Evolutionary conservation across 495 filamentous ascomycete species (phyloP).

Genomic region (Tuber borchii): DNA sequence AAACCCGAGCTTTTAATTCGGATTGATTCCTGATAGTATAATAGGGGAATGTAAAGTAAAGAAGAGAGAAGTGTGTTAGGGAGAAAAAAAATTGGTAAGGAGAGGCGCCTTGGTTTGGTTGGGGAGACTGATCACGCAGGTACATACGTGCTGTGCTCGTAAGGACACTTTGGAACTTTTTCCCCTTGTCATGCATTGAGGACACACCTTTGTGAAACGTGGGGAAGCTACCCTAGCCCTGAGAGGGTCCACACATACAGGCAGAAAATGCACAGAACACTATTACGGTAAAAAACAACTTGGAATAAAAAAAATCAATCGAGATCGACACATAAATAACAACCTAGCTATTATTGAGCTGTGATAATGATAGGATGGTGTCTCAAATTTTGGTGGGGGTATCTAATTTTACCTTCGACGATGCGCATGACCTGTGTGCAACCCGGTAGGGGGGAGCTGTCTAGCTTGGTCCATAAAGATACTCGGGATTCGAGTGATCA

Average conservation of each 20-base stretch:
- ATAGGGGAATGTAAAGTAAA: not conserved
- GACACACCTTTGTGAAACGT: conserved; percentile 32
- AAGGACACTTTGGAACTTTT: not conserved
- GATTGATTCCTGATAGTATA: not conserved
- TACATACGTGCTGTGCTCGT: not conserved
- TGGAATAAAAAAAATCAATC: not conserved
- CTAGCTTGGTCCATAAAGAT: not conserved
- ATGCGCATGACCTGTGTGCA: not conserved
- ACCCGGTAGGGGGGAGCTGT: not conserved
- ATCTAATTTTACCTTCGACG: not conserved
- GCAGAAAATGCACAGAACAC: conserved; percentile 23
- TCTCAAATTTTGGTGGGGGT: not conserved
- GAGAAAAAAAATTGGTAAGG: conserved; percentile 1
- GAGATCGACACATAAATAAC: not conserved
- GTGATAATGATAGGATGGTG: not conserved
- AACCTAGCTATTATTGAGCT: too few relatives aligned
- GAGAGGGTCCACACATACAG: not conserved
- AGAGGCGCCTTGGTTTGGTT: conserved; percentile 3
- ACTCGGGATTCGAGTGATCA: not conserved
- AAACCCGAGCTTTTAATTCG: not conserved
- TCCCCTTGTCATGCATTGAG: conserved; percentile 21
- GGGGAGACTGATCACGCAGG: not conserved
- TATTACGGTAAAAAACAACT: not conserved
- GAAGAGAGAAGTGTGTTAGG: not conserved
- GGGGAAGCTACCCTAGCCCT: conserved; percentile 20